phyloP scores from a whole-genome alignment of 305 asterid genomes.

The Solanum aculeatissimum region DNA sequence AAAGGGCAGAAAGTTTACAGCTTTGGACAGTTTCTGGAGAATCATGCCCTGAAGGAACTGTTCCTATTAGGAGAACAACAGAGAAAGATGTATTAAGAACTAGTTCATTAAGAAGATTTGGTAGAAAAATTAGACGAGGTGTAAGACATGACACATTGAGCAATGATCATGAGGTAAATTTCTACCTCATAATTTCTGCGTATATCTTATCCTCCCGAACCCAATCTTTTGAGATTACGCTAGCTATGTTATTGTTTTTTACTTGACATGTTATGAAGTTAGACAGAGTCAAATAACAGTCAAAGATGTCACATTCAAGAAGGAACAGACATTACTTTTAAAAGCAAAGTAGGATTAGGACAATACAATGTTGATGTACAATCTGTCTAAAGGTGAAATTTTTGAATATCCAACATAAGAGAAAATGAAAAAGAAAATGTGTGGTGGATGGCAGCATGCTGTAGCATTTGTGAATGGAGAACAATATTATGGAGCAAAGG shows the following conservation, averaged over 20 bases:
- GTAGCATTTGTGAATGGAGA: slow-evolving; percentile 88
- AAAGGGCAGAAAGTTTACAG: slow-evolving; percentile 23
- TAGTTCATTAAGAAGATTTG: slow-evolving; percentile 41
- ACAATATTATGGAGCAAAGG: slow-evolving; percentile 79
- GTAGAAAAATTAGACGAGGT: slow-evolving; percentile 52
- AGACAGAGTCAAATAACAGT: neutral
- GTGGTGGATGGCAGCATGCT: slow-evolving; percentile 49
- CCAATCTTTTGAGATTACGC: no score
- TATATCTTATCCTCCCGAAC: no score
- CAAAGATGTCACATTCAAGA: neutral
- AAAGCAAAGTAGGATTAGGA: neutral
- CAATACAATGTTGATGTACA: neutral
- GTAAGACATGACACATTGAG: slow-evolving; percentile 62
- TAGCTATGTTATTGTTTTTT: no score
- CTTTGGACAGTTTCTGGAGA: slow-evolving; percentile 55
- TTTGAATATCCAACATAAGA: neutral
- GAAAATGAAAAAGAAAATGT: neutral
- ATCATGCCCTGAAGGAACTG: slow-evolving; percentile 60
- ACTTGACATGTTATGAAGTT: no score
- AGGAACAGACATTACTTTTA: neutral
- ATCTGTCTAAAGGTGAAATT: neutral
- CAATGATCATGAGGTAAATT: slow-evolving; percentile 63
- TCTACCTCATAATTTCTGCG: no score
- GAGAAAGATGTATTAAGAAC: slow-evolving; percentile 63
- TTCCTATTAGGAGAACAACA: slow-evolving; percentile 67